These are phyloP conservation scores for Podila clonocystis DNA, from an alignment of 192 early-diverging fungal species.

Conservation along the genomic window DNA sequence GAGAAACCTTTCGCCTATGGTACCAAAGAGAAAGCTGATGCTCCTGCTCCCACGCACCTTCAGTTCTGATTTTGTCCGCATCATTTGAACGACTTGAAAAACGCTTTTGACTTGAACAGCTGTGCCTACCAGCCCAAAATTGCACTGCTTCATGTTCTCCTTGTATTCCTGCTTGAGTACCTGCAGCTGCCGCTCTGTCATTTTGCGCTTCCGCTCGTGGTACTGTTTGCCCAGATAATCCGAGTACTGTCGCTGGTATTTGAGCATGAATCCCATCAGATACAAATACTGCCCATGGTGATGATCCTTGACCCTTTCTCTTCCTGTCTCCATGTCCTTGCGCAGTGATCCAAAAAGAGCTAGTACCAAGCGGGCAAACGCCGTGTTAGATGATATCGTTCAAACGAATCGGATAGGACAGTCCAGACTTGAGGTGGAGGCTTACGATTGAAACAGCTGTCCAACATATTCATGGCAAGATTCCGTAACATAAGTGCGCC, in stretches of 20 bases:
- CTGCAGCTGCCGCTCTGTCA: background rate
- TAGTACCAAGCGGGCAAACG: constrained; percentile 1
- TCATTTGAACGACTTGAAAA: constrained; percentile 36
- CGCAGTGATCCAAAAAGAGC: constrained; percentile 51
- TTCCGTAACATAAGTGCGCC: constrained; percentile 21
- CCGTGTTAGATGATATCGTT: background rate
- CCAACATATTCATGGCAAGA: constrained; percentile 42
- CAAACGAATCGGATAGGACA: too few species aligned
- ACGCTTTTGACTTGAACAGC: constrained; percentile 41
- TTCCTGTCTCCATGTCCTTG: constrained; percentile 51
- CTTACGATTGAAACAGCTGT: constrained; percentile 61
- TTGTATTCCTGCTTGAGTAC: constrained; percentile 13
- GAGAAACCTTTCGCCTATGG: background rate
- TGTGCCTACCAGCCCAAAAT: constrained; percentile 51
- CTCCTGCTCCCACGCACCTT: constrained; percentile 4
- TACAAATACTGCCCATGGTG: constrained; percentile 54
- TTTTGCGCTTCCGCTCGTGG: constrained; percentile 14
- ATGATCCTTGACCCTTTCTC: constrained; percentile 50
- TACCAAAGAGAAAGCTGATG: too few species aligned
- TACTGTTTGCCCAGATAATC: constrained; percentile 25
- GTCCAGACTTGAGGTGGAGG: too few species aligned
- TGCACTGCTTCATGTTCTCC: constrained; percentile 15
- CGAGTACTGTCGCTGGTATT: constrained; percentile 29
- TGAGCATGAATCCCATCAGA: constrained; percentile 53
- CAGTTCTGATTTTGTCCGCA: constrained; percentile 38